Evolutionary conservation across 2,329 filamentous ascomycete genomes (phyloP), one percentile per base, ranked within the genome.

Genomic region (Hansfordia pulvinata): DNA sequence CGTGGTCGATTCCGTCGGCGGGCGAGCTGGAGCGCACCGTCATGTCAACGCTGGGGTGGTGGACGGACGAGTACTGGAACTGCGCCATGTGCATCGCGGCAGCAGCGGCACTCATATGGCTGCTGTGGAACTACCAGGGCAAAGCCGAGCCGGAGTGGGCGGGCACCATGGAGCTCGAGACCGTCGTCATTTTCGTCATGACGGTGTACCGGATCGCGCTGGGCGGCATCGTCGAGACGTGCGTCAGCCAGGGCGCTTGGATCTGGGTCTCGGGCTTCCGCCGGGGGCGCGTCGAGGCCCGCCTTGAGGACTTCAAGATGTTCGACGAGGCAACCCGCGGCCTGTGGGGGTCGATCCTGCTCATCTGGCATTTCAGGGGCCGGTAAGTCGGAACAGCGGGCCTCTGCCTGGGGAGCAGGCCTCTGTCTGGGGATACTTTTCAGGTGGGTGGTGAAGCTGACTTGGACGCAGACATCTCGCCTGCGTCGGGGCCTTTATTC

Each of bases 311-410:
- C 31, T 53, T 55, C 39, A 52, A 50, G 24, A 37, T 53, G 31
- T 55, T 55, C 30, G 47, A 50, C 24, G 51, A 53, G 24, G 52
- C 53, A 2, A 48, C 51, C 4, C 40, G 51, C 3, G 52, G 52
- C 3, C 30, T 56, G 10, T 44, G 30, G 27, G 52, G 53, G 4
- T 51, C 49, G 15, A 26, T 56, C 5, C 31, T 35, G 7, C 39
- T 56, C 10, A 30, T 56, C 17, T 54, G 39, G 50, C 39, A 46
- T 8, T 39, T 56, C 35, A 48, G 43, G 35, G 44, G 47, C 29
- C 39, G 40, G 51, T 53, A 25, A 18, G 43, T 36, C 10, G 17
- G n/a, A 10, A 14, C 12, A 8, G n/a, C 4, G 12, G 1, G 3
- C 9, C 8, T 6, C 7, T 6, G 10, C 11, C 10, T 2, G 3